Conservation (phyloP, 768 basidiomycete species). For the Trametes coccinea region DNA sequence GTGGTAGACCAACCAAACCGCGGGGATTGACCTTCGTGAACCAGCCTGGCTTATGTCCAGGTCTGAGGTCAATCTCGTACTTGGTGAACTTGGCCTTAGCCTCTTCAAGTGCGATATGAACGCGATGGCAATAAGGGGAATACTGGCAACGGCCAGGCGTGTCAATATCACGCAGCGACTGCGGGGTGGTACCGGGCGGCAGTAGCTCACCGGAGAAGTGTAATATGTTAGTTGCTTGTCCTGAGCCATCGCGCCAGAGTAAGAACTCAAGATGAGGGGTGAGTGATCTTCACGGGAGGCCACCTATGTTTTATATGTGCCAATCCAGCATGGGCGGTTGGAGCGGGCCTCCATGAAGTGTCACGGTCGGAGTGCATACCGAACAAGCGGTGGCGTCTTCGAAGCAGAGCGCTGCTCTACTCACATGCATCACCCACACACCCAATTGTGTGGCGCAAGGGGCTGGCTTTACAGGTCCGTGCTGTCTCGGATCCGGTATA, state of each 20-base stretch:
- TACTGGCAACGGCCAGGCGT: background rate
- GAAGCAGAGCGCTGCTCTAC: background rate
- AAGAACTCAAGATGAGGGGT: background rate
- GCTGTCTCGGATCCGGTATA: constrained; percentile 11
- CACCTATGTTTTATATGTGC: constrained; percentile 11
- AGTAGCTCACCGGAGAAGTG: constrained; percentile 12
- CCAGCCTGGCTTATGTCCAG: constrained; percentile 64
- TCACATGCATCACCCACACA: constrained; percentile 7
- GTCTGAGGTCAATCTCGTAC: constrained; percentile 55
- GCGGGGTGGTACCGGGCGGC: too few species aligned
- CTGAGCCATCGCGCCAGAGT: background rate
- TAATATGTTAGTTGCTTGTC: constrained; percentile 19
- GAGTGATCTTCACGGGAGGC: background rate
- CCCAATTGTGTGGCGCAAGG: background rate
- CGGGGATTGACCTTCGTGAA: constrained; percentile 65
- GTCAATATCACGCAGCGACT: too few species aligned
- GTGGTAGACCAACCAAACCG: constrained; percentile 48
- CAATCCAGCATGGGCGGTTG: constrained; percentile 3
- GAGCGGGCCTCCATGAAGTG: background rate
- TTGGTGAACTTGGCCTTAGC: constrained; percentile 48
- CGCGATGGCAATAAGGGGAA: constrained; percentile 34
- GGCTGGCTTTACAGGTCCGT: constrained; percentile 7
- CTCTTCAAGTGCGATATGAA: constrained; percentile 67
- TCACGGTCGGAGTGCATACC: background rate
- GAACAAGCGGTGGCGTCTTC: constrained; percentile 3